These are phyloP conservation scores for Plasmodium cynomolgi DNA, from an alignment of 169 alveolate species.

Conservation along the genomic window DNA sequence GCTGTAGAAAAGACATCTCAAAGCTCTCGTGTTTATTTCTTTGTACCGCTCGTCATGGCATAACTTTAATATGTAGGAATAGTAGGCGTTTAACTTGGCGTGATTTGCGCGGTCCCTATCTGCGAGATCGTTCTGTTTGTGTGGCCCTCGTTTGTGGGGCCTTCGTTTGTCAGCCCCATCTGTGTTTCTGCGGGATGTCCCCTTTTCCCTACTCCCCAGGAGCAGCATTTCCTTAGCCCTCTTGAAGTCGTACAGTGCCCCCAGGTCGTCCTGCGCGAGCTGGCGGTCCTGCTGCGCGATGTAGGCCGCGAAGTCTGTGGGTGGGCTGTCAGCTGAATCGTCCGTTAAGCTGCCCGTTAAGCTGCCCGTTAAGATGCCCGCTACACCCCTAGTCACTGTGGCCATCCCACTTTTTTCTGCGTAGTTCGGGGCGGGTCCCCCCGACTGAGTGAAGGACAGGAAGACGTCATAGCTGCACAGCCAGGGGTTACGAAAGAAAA, in stretches of 20 bases:
- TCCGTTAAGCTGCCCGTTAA: not conserved
- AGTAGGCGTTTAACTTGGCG: conserved; percentile 1
- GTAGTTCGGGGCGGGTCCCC: not conserved
- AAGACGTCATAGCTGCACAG: conserved; percentile 29
- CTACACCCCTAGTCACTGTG: not conserved
- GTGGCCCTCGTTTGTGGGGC: not conserved
- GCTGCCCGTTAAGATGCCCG: not conserved
- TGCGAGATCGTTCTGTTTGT: not conserved
- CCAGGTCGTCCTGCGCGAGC: not conserved
- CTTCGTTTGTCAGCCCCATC: not conserved
- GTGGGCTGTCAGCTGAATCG: not conserved
- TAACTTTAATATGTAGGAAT: conserved; percentile 28
- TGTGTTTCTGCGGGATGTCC: not conserved
- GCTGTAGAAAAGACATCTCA: conserved; percentile 22
- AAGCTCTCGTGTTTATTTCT: conserved; percentile 65
- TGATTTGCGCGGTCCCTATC: not conserved
- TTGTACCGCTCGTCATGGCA: conserved; percentile 37
- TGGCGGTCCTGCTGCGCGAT: not conserved
- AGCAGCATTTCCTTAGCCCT: not conserved
- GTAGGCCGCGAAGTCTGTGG: not conserved
- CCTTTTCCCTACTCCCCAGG: not conserved
- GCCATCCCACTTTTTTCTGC: not conserved
- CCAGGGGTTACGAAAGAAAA: conserved; percentile 63
- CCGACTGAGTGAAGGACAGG: conserved; percentile 24
- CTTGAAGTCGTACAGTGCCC: not conserved